Percentiles rank a stretch among this genome's conserved stretches.
Evolutionary conservation across 1,284 basidiomycete species (phyloP).

Genomic region (Melampsora americana): DNA sequence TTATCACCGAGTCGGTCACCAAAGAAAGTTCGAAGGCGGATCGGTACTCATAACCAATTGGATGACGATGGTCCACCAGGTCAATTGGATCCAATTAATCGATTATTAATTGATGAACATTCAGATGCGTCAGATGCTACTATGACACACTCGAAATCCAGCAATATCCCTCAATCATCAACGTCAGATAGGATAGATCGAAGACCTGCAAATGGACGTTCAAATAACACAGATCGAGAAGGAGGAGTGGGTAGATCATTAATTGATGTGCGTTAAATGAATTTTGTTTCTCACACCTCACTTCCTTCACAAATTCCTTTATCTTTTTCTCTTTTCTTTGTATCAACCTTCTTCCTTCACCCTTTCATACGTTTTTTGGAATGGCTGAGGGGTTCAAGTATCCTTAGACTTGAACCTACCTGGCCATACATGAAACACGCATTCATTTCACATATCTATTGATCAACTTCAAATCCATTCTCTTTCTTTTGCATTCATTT

Average conservation of each 20-base stretch:
- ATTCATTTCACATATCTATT: too few relatives aligned
- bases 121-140: slow-evolving; percentile 14
- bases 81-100: background rate
- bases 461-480: too few relatives aligned
- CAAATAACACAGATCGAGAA: background rate
- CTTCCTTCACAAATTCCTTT: background rate
- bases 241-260: slow-evolving; percentile 4
- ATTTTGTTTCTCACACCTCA: too few relatives aligned
- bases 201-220: background rate
- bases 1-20: background rate
- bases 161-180: too few relatives aligned
- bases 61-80: background rate
- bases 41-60: background rate
- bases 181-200: background rate
- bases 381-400: background rate
- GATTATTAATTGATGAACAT: slow-evolving; percentile 2
- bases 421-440: too few relatives aligned
- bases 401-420: background rate
- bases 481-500: too few relatives aligned
- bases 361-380: background rate
- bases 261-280: slow-evolving; percentile 2
- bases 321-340: background rate
- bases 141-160: background rate
- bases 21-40: background rate
- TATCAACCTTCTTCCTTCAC: background rate